phyloP scores from a whole-genome alignment of 257 asterid genomes.

The Nicotiana sylvestris region DNA sequence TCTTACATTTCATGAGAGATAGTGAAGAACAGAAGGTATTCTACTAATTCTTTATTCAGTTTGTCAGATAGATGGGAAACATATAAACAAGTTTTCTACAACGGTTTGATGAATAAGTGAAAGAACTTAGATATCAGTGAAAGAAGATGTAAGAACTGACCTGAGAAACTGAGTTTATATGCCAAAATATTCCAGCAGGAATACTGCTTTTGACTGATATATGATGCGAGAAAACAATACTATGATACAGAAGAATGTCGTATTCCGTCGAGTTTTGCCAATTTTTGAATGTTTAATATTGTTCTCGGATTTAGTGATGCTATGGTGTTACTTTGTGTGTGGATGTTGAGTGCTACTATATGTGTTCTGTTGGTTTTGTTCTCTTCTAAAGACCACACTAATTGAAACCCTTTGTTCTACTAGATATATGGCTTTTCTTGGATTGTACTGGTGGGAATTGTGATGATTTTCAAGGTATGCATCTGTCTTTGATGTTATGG shows the following conservation, averaged over 20 bases:
- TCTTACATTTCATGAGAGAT: background rate
- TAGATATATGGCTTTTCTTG: slow-evolving; percentile 95
- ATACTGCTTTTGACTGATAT: slow-evolving; percentile 2
- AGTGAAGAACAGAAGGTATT: background rate
- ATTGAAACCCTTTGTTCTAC: background rate
- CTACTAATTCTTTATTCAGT: background rate
- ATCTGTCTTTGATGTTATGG: background rate
- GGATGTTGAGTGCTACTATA: background rate
- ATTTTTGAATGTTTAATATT: background rate
- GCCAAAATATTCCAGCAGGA: background rate
- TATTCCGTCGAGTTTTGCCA: background rate
- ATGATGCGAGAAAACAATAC: background rate
- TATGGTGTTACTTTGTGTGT: background rate
- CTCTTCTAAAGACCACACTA: background rate
- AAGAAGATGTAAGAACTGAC: background rate
- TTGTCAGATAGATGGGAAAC: background rate
- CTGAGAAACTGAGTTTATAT: background rate
- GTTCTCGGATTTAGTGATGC: background rate
- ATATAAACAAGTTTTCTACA: background rate
- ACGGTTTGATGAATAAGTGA: background rate
- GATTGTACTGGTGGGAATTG: slow-evolving; percentile 79
- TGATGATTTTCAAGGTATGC: slow-evolving; percentile 78
- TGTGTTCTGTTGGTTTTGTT: background rate
- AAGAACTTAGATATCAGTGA: background rate
- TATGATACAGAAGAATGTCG: background rate